Conservation (phyloP, 2,329 filamentous ascomycete species). For the Lachnellula arida region DNA sequence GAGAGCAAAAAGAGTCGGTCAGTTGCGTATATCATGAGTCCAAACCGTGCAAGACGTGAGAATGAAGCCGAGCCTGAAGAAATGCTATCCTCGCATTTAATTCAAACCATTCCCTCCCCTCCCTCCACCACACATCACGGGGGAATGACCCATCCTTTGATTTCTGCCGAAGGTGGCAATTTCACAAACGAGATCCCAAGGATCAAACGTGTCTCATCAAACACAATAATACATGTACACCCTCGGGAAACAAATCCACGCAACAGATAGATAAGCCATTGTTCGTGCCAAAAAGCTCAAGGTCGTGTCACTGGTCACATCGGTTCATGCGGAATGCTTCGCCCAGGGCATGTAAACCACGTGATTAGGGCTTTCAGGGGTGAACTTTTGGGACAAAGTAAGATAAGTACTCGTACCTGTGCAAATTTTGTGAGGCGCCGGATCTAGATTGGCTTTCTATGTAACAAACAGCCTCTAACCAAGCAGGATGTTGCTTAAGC, state of each 20-base stretch:
- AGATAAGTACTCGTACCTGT: background rate
- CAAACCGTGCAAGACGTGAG: background rate
- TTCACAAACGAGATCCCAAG: constrained; percentile 10
- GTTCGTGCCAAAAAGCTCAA: no score
- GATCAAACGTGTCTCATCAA: constrained; percentile 3
- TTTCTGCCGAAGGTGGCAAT: constrained; percentile 12
- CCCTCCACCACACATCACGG: background rate
- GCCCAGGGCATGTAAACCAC: background rate
- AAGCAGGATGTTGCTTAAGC: no score
- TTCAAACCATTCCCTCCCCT: background rate
- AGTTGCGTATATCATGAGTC: background rate
- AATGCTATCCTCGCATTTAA: background rate
- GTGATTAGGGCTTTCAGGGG: background rate
- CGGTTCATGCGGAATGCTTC: constrained; percentile 4
- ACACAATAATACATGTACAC: constrained; percentile 1
- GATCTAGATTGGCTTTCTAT: background rate
- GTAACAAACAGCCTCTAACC: no score
- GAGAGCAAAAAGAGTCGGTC: background rate
- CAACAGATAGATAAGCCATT: no score
- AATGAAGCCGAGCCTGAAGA: background rate
- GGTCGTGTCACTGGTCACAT: constrained; percentile 1
- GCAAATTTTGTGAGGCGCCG: background rate
- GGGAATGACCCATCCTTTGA: background rate
- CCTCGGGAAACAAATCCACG: no score
- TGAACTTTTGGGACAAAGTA: background rate